Conservation (phyloP, 495 filamentous ascomycete genomes). For the Astrocystis sublimbata region DNA sequence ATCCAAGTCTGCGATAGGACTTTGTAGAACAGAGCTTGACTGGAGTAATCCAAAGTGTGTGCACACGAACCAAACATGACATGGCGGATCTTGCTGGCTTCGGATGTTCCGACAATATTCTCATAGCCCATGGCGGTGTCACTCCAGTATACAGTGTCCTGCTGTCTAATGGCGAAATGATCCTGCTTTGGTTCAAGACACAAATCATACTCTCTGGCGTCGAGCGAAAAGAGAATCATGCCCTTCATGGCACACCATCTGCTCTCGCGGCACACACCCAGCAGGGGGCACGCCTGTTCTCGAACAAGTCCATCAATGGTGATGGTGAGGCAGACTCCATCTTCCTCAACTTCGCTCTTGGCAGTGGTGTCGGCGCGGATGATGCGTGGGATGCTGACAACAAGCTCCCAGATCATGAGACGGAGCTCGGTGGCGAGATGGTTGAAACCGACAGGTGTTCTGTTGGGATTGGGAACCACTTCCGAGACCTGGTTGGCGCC, state of each 20-base stretch:
- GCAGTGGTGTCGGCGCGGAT: not conserved
- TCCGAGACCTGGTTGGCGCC: not conserved
- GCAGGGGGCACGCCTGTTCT: conserved; percentile 4
- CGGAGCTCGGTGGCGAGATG: not conserved
- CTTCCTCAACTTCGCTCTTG: not conserved
- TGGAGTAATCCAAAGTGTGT: too few species aligned
- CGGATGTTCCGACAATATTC: too few species aligned
- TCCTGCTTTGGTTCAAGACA: too few species aligned
- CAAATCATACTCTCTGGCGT: not conserved
- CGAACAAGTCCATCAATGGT: not conserved
- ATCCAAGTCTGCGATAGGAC: too few species aligned
- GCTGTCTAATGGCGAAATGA: conserved; percentile 2
- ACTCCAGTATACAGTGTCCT: too few species aligned
- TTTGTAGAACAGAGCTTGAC: too few species aligned
- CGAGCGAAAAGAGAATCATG: not conserved
- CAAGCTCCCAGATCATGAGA: conserved; percentile 10
- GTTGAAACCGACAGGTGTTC: not conserved
- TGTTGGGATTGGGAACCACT: too few species aligned
- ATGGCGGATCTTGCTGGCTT: too few species aligned
- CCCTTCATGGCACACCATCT: not conserved
- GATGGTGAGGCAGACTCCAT: not conserved
- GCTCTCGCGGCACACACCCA: conserved; percentile 4
- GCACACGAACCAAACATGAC: too few species aligned
- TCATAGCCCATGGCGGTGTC: too few species aligned
- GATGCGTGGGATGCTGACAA: not conserved